phyloP scores from a whole-genome alignment of 192 early-diverging fungal genomes.

The Rhizophagus sp. region DNA sequence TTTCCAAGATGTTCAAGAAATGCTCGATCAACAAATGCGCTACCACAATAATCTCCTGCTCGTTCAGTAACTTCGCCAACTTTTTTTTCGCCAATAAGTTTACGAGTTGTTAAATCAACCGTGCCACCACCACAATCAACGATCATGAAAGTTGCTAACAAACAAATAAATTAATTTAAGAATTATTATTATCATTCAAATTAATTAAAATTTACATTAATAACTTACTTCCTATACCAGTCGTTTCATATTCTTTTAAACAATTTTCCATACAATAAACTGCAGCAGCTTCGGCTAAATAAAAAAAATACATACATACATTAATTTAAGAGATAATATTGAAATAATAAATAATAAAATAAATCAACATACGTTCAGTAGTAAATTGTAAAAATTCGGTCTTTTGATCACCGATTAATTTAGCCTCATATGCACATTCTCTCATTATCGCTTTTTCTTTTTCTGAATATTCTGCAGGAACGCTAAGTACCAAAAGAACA shows the following conservation, averaged over 20 bases:
- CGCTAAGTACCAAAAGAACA: neutral
- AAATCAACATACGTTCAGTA: conserved; percentile 20
- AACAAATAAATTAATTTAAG: neutral
- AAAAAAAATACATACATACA: neutral
- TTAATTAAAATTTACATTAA: too few species aligned
- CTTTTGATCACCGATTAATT: neutral
- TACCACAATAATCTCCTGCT: conserved; percentile 48
- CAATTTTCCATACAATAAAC: neutral
- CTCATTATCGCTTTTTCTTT: conserved; percentile 15
- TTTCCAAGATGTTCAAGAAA: neutral
- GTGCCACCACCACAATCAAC: conserved; percentile 47
- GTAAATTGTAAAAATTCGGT: conserved; percentile 7
- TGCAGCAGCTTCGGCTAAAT: conserved; percentile 21
- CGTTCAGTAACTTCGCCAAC: conserved; percentile 51
- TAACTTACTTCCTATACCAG: neutral
- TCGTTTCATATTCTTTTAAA: neutral
- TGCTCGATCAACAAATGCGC: conserved; percentile 45
- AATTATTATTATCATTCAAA: too few species aligned
- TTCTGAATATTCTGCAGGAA: conserved; percentile 16
- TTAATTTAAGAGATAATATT: neutral
- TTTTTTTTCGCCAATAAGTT: neutral
- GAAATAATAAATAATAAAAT: neutral
- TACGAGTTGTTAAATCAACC: conserved; percentile 35
- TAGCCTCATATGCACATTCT: neutral
- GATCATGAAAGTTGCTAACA: conserved; percentile 35